These are phyloP conservation scores for Microstegium vimineum DNA, from an alignment of 176 grass and related monocot genomes.

Conservation along the genomic window DNA sequence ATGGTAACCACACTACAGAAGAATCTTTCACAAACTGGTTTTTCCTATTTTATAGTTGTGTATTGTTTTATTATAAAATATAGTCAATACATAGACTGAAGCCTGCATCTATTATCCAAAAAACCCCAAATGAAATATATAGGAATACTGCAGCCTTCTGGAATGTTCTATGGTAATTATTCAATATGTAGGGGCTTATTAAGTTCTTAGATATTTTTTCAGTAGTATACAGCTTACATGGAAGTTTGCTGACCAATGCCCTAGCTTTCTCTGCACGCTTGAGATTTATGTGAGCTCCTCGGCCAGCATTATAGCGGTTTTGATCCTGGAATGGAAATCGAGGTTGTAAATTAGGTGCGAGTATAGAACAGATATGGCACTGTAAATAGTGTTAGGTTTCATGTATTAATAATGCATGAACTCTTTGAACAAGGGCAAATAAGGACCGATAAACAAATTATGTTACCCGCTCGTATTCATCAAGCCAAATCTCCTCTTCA, in stretches of 20 bases:
- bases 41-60: neutral
- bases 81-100: neutral
- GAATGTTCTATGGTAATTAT: neutral
- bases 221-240: constrained; percentile 46
- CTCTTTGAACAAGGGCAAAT: neutral
- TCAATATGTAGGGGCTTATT: neutral
- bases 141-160: neutral
- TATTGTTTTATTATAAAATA: neutral
- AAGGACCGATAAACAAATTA: neutral
- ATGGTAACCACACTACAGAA: neutral
- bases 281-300: constrained; percentile 93
- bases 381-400: constrained; percentile 3
- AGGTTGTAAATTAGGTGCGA: neutral
- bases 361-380: neutral
- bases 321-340: constrained; percentile 57
- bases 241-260: constrained; percentile 73
- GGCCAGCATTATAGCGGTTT: constrained; percentile 78
- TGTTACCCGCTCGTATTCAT: constrained; percentile 88
- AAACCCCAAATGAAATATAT: neutral
- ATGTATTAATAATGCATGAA: neutral
- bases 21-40: neutral
- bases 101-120: neutral
- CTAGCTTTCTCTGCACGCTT: constrained; percentile 95
- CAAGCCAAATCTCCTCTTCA: constrained; percentile 85
- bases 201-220: neutral